Percentiles rank a stretch among this genome's conserved stretches.
Evolutionary conservation across 768 basidiomycete species (phyloP).

Genomic region (Gymnopilus dilepis): DNA sequence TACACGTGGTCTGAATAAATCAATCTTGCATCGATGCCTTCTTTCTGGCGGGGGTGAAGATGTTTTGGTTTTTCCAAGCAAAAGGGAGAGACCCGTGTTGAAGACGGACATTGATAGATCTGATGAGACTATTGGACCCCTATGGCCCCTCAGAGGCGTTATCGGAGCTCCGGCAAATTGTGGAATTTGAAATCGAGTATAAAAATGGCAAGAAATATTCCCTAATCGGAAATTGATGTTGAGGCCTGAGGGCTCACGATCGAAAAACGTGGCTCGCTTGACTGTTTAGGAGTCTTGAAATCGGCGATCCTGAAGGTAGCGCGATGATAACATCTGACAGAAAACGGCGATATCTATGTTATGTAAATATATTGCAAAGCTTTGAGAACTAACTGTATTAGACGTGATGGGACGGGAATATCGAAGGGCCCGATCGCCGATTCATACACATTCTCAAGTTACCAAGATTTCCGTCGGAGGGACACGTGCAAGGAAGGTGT

Average conservation of each 20-base stretch:
- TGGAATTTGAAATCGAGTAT: not conserved
- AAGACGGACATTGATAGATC: no score
- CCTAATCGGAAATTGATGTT: slow-evolving; percentile 13
- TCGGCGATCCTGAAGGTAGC: not conserved
- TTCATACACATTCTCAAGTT: not conserved
- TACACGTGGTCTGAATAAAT: no score
- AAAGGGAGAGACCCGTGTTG: not conserved
- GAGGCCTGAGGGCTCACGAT: slow-evolving; percentile 14
- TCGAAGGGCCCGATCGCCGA: not conserved
- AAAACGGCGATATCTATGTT: not conserved
- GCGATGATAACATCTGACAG: not conserved
- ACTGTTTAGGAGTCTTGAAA: not conserved
- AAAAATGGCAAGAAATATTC: slow-evolving; percentile 24
- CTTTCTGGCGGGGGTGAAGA: no score
- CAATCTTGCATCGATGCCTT: no score
- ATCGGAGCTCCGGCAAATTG: not conserved
- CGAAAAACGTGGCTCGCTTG: slow-evolving; percentile 20
- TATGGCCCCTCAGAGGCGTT: not conserved
- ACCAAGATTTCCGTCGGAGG: no score
- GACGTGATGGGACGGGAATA: not conserved
- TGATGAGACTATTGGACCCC: not conserved
- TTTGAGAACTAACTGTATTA: no score
- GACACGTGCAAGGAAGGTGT: no score
- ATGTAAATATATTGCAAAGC: no score
- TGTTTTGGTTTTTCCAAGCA: no score